Conservation (phyloP, 2,329 filamentous ascomycete genomes). For the Tothia fuscella region DNA sequence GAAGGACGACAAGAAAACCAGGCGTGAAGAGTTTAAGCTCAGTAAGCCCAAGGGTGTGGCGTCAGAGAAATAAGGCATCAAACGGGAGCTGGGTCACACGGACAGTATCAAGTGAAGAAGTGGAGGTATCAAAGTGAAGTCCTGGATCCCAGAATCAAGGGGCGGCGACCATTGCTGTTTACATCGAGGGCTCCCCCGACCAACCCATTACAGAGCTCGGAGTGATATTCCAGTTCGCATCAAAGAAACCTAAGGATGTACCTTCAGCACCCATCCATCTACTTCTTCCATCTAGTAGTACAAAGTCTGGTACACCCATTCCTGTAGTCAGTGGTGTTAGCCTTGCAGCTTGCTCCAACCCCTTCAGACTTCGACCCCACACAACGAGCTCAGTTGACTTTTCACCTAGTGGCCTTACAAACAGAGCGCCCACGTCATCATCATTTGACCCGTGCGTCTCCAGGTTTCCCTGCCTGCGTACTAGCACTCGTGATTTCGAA, state of each 20-base stretch:
- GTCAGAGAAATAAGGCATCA: too few species aligned
- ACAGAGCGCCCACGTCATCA: conserved; percentile 31
- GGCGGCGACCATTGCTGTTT: too few species aligned
- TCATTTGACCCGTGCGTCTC: not conserved
- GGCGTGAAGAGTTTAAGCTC: too few species aligned
- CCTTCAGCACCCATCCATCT: conserved; percentile 41
- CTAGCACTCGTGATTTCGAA: conserved; percentile 4
- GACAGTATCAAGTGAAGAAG: too few species aligned
- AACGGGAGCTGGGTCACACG: too few species aligned
- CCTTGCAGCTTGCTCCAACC: conserved; percentile 38
- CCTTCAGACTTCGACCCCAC: conserved; percentile 40
- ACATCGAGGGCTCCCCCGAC: not conserved
- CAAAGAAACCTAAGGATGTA: conserved; percentile 44
- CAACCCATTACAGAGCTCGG: conserved; percentile 24
- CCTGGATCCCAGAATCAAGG: too few species aligned
- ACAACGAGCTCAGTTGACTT: conserved; percentile 43
- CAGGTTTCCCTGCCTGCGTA: not conserved
- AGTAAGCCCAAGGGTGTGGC: too few species aligned
- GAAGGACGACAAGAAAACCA: too few species aligned
- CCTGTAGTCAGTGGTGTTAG: conserved; percentile 45
- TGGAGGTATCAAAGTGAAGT: too few species aligned
- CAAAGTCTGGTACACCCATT: conserved; percentile 45
- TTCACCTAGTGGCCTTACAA: conserved; percentile 35
- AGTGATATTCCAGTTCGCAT: conserved; percentile 35
- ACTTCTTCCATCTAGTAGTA: conserved; percentile 35